Evolutionary conservation across 495 filamentous ascomycete species (phyloP).

Genomic region (Physcia stellaris): DNA sequence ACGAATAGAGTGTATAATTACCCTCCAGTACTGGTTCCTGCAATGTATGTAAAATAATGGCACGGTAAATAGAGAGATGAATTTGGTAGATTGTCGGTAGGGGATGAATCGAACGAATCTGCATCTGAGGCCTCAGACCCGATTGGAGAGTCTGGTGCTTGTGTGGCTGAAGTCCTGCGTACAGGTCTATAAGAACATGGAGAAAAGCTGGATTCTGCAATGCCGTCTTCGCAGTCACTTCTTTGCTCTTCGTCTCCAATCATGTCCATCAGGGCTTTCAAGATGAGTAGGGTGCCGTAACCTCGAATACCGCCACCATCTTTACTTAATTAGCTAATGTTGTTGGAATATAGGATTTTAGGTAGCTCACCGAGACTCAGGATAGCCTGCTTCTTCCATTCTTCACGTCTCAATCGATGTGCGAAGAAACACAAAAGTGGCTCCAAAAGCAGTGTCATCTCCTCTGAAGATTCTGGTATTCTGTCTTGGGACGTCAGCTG

Average conservation of each 20-base stretch:
- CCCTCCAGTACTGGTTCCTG: slow-evolving; percentile 13
- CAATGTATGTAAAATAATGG: slow-evolving; percentile 13
- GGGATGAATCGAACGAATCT: background rate
- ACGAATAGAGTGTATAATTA: no score
- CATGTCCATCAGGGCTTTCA: slow-evolving; percentile 15
- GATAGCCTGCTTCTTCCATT: slow-evolving; percentile 5
- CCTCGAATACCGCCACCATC: slow-evolving; percentile 20
- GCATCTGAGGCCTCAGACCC: background rate
- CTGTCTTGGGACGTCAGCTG: background rate
- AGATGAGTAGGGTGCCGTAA: slow-evolving; percentile 16
- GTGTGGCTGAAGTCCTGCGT: no score
- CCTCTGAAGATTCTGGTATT: background rate
- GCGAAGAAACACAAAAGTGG: slow-evolving; percentile 1
- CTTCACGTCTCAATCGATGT: slow-evolving; percentile 1
- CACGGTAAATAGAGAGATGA: slow-evolving; percentile 7
- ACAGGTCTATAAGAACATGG: background rate
- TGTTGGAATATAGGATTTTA: background rate
- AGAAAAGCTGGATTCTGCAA: background rate
- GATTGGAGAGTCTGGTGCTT: no score
- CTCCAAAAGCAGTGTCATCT: background rate
- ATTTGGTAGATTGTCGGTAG: background rate
- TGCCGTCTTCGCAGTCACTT: background rate
- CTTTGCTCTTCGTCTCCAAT: slow-evolving; percentile 10
- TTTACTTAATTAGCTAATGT: background rate
- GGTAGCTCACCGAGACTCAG: slow-evolving; percentile 2